A percentile compares a stretch with the other conserved stretches of the same genome.
Conservation (phyloP, 2,329 filamentous ascomycete genomes). For the Tolypocladium pustulatum region DNA sequence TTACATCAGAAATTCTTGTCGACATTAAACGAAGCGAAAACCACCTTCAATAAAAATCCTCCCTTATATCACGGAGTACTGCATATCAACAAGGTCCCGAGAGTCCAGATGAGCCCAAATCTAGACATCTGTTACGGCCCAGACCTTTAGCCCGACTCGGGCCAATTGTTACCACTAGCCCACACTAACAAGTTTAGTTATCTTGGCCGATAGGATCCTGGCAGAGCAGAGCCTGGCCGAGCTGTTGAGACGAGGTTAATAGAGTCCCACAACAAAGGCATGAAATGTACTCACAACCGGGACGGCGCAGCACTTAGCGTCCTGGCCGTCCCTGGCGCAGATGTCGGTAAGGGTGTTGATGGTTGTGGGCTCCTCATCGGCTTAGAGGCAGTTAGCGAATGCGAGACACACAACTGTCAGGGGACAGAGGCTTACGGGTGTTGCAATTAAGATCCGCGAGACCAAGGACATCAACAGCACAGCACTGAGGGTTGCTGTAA, state of each 20-base stretch:
- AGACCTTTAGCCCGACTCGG: too few species aligned
- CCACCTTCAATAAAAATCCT: background rate
- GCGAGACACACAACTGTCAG: background rate
- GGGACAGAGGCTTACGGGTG: conserved; percentile 1
- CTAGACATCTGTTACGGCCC: background rate
- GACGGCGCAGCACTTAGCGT: conserved; percentile 4
- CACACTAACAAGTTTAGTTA: background rate
- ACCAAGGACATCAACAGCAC: conserved; percentile 6
- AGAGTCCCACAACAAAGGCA: too few species aligned
- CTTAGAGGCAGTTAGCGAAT: background rate
- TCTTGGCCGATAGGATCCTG: background rate
- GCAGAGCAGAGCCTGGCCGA: background rate
- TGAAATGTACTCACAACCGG: conserved; percentile 4
- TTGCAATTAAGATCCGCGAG: conserved; percentile 6
- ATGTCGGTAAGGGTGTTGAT: background rate
- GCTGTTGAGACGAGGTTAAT: background rate
- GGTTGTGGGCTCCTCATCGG: background rate
- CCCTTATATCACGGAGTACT: background rate
- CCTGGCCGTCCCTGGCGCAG: background rate
- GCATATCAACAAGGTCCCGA: background rate
- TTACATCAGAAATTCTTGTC: background rate
- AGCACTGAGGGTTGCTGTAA: conserved; percentile 7
- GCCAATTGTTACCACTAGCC: background rate
- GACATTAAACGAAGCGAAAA: background rate
- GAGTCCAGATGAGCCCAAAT: background rate